These are phyloP conservation scores for Bipolaris victoriae DNA, from an alignment of 2,329 filamentous ascomycete genomes.

Conservation along the genomic window DNA sequence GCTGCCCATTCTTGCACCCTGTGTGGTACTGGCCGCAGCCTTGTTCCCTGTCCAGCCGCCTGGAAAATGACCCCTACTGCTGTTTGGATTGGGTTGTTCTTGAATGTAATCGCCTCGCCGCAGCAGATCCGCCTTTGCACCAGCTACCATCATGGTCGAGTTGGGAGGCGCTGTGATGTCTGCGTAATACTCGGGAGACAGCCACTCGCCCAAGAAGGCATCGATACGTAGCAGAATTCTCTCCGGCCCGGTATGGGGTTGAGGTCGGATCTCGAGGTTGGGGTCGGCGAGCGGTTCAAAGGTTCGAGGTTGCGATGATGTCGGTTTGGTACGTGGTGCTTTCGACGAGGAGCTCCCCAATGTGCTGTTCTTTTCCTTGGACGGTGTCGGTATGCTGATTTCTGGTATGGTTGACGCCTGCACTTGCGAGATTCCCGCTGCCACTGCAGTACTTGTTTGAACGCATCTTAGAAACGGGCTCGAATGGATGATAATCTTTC, in stretches of 20 bases:
- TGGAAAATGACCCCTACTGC: slow-evolving; percentile 57
- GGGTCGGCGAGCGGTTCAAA: slow-evolving; percentile 48
- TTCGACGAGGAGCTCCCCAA: slow-evolving; percentile 21
- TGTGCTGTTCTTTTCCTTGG: slow-evolving; percentile 23
- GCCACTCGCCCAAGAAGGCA: slow-evolving; percentile 93
- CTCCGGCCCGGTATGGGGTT: slow-evolving; percentile 43
- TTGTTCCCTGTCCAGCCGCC: slow-evolving; percentile 60
- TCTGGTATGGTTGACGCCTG: slow-evolving; percentile 47
- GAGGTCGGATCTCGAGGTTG: slow-evolving; percentile 43
- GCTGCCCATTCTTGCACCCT: slow-evolving; percentile 37
- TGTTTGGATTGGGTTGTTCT: slow-evolving; percentile 47
- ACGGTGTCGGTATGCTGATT: slow-evolving; percentile 27
- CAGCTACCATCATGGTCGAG: slow-evolving; percentile 84
- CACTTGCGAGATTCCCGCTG: slow-evolving; percentile 78
- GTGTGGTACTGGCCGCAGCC: slow-evolving; percentile 26
- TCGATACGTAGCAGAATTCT: slow-evolving; percentile 72
- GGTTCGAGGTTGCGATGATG: slow-evolving; percentile 29
- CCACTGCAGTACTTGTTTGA: slow-evolving; percentile 88
- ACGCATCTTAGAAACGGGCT: slow-evolving; percentile 95
- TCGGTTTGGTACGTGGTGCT: slow-evolving; percentile 21
- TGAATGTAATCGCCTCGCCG: slow-evolving; percentile 72
- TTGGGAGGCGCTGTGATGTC: slow-evolving; percentile 87
- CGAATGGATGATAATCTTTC: slow-evolving; percentile 84
- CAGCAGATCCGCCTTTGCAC: slow-evolving; percentile 85
- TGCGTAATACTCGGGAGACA: slow-evolving; percentile 91